Evolutionary conservation across 257 asterid species (phyloP), one percentile per base, ranked within the genome.

Genomic region (Solanum tacnaense): DNA sequence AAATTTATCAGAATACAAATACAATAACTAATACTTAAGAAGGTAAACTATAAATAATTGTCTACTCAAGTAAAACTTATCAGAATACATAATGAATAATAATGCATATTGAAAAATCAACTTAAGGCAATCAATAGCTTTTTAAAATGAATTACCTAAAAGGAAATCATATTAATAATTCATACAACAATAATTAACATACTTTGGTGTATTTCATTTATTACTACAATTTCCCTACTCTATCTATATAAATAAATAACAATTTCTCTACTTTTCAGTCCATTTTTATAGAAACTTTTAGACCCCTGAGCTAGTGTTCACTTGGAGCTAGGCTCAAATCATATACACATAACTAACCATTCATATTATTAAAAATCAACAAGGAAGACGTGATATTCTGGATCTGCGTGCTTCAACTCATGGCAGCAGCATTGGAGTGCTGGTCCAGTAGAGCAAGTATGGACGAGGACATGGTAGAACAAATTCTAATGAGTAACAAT

Each of bases 351-450:
- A 73, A 73, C 16, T 9, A 73, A 73, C 46, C 21, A 7, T 32
- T 34, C 5, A 70, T 34, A 21, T 35, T 35, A 35, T 34, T 32
- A 16, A 72, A 72, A 72, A 32, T 72, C 44, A 72, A 32, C 79
- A 18, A 8, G 79, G 44, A 72, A 9, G 27, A 73, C 49, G 82
- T 74, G 52, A 38, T 36, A 36, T 36, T 74, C 32, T 74, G 52
- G 83, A 74, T 74, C 83, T 74, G 83, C 49, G 72, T n/a, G 32
- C 72, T 65, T 65, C 52, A 74, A 2, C 44, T 35, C 10, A 97
- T 97, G 99, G 98, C 99, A 2, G 97, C 98, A 29, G 98, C 99
- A 49, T 85, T 96, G 44, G 99, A 97, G 83, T 97, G 99, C 96
- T 97, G 99, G 99, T 95, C 98, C 2, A 94, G 98, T 91, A 92